A percentile compares a stretch with the other conserved stretches of the same genome.
Conservation (phyloP, 345 rosid genomes). For the Noccaea bulbosa region DNA sequence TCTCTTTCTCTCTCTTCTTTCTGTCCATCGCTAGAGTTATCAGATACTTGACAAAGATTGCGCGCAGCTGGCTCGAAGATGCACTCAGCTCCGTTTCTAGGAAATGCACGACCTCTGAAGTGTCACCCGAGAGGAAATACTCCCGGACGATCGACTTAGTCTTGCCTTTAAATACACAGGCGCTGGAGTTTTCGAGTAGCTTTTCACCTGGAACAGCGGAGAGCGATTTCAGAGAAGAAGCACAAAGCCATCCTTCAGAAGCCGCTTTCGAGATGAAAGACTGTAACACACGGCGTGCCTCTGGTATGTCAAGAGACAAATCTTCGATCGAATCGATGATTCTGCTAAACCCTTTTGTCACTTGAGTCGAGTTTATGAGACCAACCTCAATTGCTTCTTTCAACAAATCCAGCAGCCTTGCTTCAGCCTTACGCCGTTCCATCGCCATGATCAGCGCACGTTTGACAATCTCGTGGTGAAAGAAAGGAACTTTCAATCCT, state of each 20-base stretch:
- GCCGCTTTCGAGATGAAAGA: slow-evolving; percentile 78
- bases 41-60: slow-evolving; percentile 72
- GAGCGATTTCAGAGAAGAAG: slow-evolving; percentile 70
- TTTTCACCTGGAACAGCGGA: slow-evolving; percentile 45
- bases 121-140: slow-evolving; percentile 73
- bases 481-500: slow-evolving; percentile 80
- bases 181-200: slow-evolving; percentile 48
- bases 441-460: slow-evolving; percentile 74
- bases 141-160: slow-evolving; percentile 73
- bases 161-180: slow-evolving; percentile 59
- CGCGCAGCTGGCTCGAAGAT: slow-evolving; percentile 55
- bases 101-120: slow-evolving; percentile 63
- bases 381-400: slow-evolving; percentile 70
- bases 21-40: slow-evolving; percentile 85
- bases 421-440: slow-evolving; percentile 69
- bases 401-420: slow-evolving; percentile 58
- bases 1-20: slow-evolving; percentile 87
- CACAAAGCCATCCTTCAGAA: slow-evolving; percentile 88
- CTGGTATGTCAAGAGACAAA: slow-evolving; percentile 78
- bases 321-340: slow-evolving; percentile 74
- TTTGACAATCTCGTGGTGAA: slow-evolving; percentile 87
- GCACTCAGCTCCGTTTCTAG: slow-evolving; percentile 59
- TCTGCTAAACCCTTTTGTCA: slow-evolving; percentile 75
- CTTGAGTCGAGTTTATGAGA: slow-evolving; percentile 76
- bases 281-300: slow-evolving; percentile 57